Evolutionary conservation across 768 basidiomycete genomes (phyloP), one percentile per base, ranked within the genome.

Genomic region (Podaxis pistillaris): DNA sequence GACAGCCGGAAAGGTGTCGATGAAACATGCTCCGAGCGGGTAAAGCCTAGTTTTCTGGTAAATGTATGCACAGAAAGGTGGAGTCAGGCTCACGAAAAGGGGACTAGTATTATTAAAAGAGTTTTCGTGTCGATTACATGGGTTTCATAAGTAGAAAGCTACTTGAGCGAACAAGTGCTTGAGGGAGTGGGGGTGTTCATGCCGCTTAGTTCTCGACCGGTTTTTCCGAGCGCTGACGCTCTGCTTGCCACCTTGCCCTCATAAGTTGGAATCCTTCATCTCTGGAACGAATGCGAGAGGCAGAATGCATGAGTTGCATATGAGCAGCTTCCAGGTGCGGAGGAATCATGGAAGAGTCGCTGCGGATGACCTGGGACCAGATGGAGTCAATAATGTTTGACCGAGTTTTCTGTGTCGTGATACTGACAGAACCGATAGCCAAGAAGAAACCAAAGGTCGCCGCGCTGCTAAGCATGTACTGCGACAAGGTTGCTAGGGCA

Each of bases 401-500:
- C 24, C 40, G 58, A 28, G 19, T 51, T 24, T 44, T n/a, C 8
- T 15, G 24, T 26, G 36, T 54, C 30, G 13, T 33, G 15, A 36
- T 30, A 63, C 87, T 69, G 70, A 96, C 94, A 33, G 94, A 94
- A 70, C 94, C 91, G 70, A 97, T 93, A 44, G 94, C 86, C 64
- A 98, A 88, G 88, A 98, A 98, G 80, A 98, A 98, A 2, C 89
- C 90, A 74, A 99, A 98, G 0, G 96, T 97, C 7, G 96, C 96
- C 4, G 93, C 96, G 68, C 96, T 98, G 70, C 93, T 93, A 30
- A 98, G 85, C 97, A 99, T 99, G 75, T 98, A 98, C 69, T 96
- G 94, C 13, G 96, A 96, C 56, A 99, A 85, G 1, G 97, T 97
- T 3, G 93, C 89, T 26, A 98, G 79, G 55, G 87, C 78, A 11